Percentiles rank a stretch among this genome's conserved stretches.
Conservation (phyloP, 257 asterid genomes). For the Rauvolfia tetraphylla region DNA sequence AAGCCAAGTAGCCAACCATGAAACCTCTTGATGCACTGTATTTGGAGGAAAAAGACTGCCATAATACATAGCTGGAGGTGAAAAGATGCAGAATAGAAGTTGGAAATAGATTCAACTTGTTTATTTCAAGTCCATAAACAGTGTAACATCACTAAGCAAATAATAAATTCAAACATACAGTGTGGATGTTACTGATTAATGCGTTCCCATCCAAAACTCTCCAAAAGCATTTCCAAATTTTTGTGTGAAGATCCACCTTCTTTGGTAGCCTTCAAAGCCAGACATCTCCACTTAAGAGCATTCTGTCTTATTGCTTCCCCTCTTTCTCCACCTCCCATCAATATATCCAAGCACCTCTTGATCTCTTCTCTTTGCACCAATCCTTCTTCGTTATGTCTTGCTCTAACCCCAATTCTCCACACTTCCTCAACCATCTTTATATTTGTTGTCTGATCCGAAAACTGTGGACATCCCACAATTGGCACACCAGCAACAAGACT, state of each 20-base stretch:
- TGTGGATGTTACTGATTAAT: not conserved
- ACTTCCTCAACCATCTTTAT: conserved; percentile 58
- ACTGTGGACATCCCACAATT: conserved; percentile 41
- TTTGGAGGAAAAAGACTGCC: not conserved
- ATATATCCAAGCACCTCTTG: conserved; percentile 37
- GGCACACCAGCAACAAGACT: conserved; percentile 53
- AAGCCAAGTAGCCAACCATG: not conserved
- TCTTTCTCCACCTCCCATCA: conserved; percentile 48
- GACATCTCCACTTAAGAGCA: conserved; percentile 37
- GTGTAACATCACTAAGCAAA: too few species aligned
- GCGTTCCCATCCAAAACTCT: not conserved
- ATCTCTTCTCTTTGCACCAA: conserved; percentile 35
- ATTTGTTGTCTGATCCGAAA: conserved; percentile 48
- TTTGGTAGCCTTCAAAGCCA: conserved; percentile 42
- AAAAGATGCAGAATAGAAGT: not conserved
- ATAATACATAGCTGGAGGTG: too few species aligned
- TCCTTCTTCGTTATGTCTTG: conserved; percentile 28
- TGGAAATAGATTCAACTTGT: not conserved
- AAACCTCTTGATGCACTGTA: too few species aligned
- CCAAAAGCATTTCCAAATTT: conserved; percentile 38
- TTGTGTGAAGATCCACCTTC: conserved; percentile 48
- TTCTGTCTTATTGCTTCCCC: conserved; percentile 36
- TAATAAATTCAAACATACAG: too few species aligned
- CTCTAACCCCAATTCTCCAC: conserved; percentile 57
- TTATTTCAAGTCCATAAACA: too few species aligned